Base-by-base conservation (phyloP, 208 protist genomes). In the Vickermania ingenoplastis region DNA sequence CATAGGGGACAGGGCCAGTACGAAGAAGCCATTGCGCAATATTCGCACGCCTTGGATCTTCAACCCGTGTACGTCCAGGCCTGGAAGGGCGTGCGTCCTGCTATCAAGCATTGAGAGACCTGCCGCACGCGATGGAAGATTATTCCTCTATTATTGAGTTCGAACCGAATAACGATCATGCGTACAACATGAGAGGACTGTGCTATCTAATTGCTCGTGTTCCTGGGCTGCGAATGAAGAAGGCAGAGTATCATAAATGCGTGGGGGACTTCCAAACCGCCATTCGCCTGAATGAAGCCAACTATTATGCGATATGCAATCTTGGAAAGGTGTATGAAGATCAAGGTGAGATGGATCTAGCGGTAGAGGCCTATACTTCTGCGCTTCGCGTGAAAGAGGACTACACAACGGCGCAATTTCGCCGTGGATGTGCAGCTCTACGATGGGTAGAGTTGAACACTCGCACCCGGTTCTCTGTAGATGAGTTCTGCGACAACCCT, bases 231-330 rank as follows among this genome's bases (percentile, higher is more conserved):
- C 82, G 71, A 11, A 59, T 95, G 59, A 65, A 72, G 45, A 69
- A 71, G 26, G 63, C 62, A 1, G 75, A 93, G 25, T 97, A 91
- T 61, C 55, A 76, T 17, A 53, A 65, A 1, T 95, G 91, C 54
- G 71, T 91, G 24, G 54, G 53, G n/a, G 91, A 97, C 63, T 94
- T 97, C 61, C 81, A 71, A 31, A 87, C 73, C 0, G 81, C 87
- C 0, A 65, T 96, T 52, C 70, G 74, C 22, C 83, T 97, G 2
- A 96, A 97, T 65, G 82, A 91, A 51, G 78, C 79, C 13, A 97
- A 97, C 64, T 95, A 95, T 66, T 89, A 97, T 70, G 94, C 94
- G 0, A 87, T 89, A 70, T 77, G 81, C 29, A 97, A 96, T 57
- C 63, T 95, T 1, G 94, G 88, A 31, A 91, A 79, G 45, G 65